Conservation (phyloP, 768 basidiomycete genomes). For the Goffeauzyma gilvescens region DNA sequence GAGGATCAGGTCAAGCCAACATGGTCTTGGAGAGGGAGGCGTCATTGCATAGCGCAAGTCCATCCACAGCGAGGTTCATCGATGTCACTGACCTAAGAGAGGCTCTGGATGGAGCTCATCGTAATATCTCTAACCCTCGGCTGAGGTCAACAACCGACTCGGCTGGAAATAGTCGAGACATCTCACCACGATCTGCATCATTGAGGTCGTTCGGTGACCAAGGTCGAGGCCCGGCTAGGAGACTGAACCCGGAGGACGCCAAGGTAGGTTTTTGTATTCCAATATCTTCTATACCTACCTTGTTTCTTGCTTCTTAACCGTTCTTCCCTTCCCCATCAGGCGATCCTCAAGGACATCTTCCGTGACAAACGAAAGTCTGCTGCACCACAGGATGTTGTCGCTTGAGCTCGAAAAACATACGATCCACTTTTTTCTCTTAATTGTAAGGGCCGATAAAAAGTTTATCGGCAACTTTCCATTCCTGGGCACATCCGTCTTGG, state of each 20-base stretch:
- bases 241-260: slow-evolving; percentile 5
- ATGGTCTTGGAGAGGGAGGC: slow-evolving; percentile 35
- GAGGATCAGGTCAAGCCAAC: slow-evolving; percentile 3
- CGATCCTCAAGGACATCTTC: slow-evolving; percentile 29
- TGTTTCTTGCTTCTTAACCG: neutral
- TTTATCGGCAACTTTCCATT: neutral
- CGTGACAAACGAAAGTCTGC: slow-evolving; percentile 17
- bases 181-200: neutral
- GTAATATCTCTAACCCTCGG: too few species aligned
- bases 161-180: neutral
- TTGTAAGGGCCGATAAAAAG: too few species aligned
- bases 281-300: neutral
- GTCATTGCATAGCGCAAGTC: too few species aligned
- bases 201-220: slow-evolving; percentile 1
- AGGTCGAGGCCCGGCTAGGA: neutral
- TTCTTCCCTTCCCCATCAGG: slow-evolving; percentile 14
- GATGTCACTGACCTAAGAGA: slow-evolving; percentile 77
- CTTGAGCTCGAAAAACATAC: neutral
- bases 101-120: slow-evolving; percentile 38
- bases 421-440: neutral
- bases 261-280: slow-evolving; percentile 1
- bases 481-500: too few species aligned
- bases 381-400: neutral
- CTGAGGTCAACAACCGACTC: neutral
- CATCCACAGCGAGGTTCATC: too few species aligned